These are phyloP conservation scores for Ogataea trehalophila DNA, from an alignment of 805 yeast genomes.

Conservation along the genomic window DNA sequence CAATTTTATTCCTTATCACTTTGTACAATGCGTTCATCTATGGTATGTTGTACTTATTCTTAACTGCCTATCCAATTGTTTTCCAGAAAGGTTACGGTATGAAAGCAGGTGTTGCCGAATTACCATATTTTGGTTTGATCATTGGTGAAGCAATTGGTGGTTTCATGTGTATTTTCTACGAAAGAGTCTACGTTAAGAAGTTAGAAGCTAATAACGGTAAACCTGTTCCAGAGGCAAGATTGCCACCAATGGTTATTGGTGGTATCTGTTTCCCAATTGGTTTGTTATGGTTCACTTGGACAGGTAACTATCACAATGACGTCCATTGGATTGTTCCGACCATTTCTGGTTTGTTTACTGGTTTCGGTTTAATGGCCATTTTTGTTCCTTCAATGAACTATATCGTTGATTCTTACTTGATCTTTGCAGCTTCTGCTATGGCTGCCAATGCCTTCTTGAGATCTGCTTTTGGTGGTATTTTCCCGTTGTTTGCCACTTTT, in stretches of 20 bases:
- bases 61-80: constrained; percentile 73
- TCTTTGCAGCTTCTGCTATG: constrained; percentile 66
- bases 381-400: constrained; percentile 70
- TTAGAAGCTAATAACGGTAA: constrained; percentile 50
- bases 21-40: constrained; percentile 74
- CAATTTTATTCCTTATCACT: constrained; percentile 63
- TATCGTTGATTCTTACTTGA: constrained; percentile 63
- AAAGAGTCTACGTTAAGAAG: constrained; percentile 44
- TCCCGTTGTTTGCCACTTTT: constrained; percentile 67
- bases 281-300: constrained; percentile 83
- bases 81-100: constrained; percentile 59
- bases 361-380: constrained; percentile 62
- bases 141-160: constrained; percentile 66
- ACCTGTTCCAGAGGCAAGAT: constrained; percentile 74
- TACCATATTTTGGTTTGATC: constrained; percentile 76
- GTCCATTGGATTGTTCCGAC: constrained; percentile 85
- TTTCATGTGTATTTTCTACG: constrained; percentile 45
- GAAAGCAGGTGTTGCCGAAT: constrained; percentile 59
- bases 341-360: constrained; percentile 57
- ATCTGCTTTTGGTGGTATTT: constrained; percentile 61
- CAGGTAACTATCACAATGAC: constrained; percentile 65
- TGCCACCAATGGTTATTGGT: constrained; percentile 72
- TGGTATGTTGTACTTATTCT: constrained; percentile 69
- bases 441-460: constrained; percentile 59
- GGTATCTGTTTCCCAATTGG: constrained; percentile 71